Conservation (phyloP, 2,329 filamentous ascomycete species). For the Seiridium unicorne region DNA sequence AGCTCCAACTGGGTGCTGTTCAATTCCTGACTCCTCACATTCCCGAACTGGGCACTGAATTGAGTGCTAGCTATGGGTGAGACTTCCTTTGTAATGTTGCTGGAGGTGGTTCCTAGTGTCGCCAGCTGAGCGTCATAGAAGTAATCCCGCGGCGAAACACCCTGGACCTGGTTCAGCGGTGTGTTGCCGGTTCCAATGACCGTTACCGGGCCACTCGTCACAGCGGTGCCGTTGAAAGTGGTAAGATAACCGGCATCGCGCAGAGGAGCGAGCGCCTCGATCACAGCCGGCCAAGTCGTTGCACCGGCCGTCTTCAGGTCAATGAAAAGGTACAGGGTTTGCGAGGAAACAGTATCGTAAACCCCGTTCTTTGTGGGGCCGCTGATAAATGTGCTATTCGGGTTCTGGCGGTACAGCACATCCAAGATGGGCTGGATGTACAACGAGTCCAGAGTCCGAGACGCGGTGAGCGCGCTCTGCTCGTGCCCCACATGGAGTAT, state of each 20-base stretch:
- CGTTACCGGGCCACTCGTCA: constrained; percentile 56
- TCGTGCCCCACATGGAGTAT: constrained; percentile 63
- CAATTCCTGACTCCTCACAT: constrained; percentile 32
- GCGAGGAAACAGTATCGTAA: constrained; percentile 44
- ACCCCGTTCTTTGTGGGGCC: constrained; percentile 45
- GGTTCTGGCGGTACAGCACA: constrained; percentile 52
- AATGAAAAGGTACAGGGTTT: constrained; percentile 59
- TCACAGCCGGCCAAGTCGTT: constrained; percentile 48
- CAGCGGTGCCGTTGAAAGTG: constrained; percentile 42
- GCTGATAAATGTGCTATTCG: constrained; percentile 37
- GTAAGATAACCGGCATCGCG: constrained; percentile 53
- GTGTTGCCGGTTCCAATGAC: constrained; percentile 65
- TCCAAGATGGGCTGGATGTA: constrained; percentile 63
- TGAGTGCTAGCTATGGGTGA: constrained; percentile 26
- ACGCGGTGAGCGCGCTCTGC: constrained; percentile 44
- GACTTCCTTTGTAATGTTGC: constrained; percentile 21
- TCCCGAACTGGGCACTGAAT: constrained; percentile 35
- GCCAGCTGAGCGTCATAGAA: constrained; percentile 51
- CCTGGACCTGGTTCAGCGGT: constrained; percentile 50
- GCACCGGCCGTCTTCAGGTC: constrained; percentile 62
- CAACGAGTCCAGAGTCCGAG: constrained; percentile 56
- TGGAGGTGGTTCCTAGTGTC: constrained; percentile 16
- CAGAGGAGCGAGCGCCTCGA: constrained; percentile 54
- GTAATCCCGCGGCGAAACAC: constrained; percentile 52
- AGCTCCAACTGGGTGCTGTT: constrained; percentile 47